Evolutionary conservation across 2,329 filamentous ascomycete species (phyloP), one percentile per base, ranked within the genome.

Genomic region (Tolypocladium paradoxum): DNA sequence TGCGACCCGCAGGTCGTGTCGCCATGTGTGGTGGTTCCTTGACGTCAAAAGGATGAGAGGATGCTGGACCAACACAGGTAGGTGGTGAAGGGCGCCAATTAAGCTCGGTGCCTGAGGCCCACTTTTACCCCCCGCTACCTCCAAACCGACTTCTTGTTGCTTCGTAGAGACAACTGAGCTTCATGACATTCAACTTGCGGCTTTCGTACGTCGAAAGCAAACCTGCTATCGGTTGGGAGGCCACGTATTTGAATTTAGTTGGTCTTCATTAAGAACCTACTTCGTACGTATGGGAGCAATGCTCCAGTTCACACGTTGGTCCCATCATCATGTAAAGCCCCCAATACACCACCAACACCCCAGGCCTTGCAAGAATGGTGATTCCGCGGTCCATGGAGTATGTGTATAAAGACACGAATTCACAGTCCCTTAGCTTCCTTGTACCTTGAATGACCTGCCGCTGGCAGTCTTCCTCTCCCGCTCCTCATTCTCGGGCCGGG

Each of bases 381-480:
- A 4, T 7, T 31, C 18, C 9, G 12, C 18, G 16, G 8, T 9
- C 24, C 22, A 11, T n/a, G 20, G 27, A 27, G 18, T 20, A 20
- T 4, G 20, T 9, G 6, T 20, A 18, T 20, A 18, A 31, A 27
- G 6, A 33, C 4, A 20, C 6, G 18, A 46, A 4, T 9, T 8
- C 27, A 6, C 22, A 35, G 16, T 12, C 5, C 7, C 31, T 54
- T 64, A 67, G 58, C 60, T 59, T 63, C 65, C 72, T 63, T 78
- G 70, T 56, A 76, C 72, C 71, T 78, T 84, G 82, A 99, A 99
- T 45, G 91, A 95, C 64, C 93, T 83, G 59, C 93, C 93, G 69
- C 90, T 97, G 48, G 95, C 93, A 54, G 93, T 99, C 83, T 99
- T 99, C 65, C 89, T 85, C 74, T 99, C 95, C 75, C 92, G 92